Conservation (phyloP, 352 stramenopile genomes). For the Globisporangium barbulae region DNA sequence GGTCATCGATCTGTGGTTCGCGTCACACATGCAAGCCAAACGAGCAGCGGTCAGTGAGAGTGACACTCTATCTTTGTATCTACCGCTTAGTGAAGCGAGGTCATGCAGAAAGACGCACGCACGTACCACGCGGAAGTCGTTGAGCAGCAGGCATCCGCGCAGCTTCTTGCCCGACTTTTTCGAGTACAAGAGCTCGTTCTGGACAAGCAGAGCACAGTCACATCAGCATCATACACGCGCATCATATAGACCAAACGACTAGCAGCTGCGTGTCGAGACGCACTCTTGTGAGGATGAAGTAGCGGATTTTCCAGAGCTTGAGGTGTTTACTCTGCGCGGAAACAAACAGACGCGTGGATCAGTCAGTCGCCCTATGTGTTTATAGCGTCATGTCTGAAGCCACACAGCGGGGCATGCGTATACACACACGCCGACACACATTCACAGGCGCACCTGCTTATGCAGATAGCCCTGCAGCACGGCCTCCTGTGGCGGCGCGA, state of each 20-base stretch:
- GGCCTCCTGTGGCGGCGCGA: slow-evolving; percentile 40
- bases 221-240: neutral
- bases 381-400: neutral
- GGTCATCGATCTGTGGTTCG: slow-evolving; percentile 59
- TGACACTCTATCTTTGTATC: neutral
- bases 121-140: slow-evolving; percentile 66
- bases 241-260: neutral
- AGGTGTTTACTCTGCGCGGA: slow-evolving; percentile 69
- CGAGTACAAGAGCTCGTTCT: slow-evolving; percentile 77
- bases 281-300: slow-evolving; percentile 79
- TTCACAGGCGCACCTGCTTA: slow-evolving; percentile 50
- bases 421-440: neutral
- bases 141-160: slow-evolving; percentile 38
- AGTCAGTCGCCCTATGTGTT: neutral
- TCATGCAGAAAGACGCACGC: neutral
- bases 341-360: neutral
- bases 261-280: neutral
- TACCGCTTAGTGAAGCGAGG: neutral
- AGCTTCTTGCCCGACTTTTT: slow-evolving; percentile 83
- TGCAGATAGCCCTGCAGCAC: slow-evolving; percentile 83
- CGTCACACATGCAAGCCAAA: no score
- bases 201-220: neutral
- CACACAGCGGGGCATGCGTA: neutral
- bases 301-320: slow-evolving; percentile 85
- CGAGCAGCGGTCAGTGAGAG: neutral